Percentiles rank a stretch among this genome's conserved stretches.
phyloP scores from a whole-genome alignment of 78 protist species.

The Emiliania huxleyi region DNA sequence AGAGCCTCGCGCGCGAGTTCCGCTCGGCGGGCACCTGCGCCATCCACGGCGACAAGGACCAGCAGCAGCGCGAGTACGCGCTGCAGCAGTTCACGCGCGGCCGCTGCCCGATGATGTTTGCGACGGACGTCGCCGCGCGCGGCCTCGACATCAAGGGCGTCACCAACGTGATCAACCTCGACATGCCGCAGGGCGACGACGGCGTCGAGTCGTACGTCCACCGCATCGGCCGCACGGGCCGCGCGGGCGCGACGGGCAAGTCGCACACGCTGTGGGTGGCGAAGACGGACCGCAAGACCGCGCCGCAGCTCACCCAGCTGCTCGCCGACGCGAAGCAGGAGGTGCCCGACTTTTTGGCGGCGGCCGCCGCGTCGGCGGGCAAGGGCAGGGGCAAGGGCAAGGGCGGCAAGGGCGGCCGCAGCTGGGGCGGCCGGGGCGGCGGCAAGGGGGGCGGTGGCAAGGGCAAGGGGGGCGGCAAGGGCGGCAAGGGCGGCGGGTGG shows the following conservation, averaged over 20 bases:
- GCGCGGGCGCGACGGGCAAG: neutral
- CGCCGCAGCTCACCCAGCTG: neutral
- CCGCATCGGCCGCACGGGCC: constrained; percentile 91
- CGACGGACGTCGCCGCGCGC: constrained; percentile 75
- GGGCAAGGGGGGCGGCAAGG: neutral
- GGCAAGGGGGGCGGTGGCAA: neutral
- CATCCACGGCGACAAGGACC: constrained; percentile 66
- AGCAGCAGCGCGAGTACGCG: constrained; percentile 36
- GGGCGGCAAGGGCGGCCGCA: no score
- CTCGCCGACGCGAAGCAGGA: neutral
- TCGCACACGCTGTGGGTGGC: neutral
- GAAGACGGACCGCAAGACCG: neutral
- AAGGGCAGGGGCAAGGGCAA: neutral
- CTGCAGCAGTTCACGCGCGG: constrained; percentile 25
- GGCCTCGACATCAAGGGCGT: constrained; percentile 72
- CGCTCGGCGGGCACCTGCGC: constrained; percentile 25
- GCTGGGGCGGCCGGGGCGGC: neutral
- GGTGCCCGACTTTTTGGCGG: neutral
- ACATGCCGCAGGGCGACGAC: constrained; percentile 64
- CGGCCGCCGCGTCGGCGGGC: neutral
- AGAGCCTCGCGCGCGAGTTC: neutral
- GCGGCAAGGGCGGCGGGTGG: neutral
- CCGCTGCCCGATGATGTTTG: constrained; percentile 37
- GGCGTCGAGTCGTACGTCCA: constrained; percentile 88
- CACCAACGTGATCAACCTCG: constrained; percentile 76